A percentile compares a stretch with the other conserved stretches of the same genome.
phyloP scores from a whole-genome alignment of 192 early-diverging fungal genomes.

The Phycomyces nitens region DNA sequence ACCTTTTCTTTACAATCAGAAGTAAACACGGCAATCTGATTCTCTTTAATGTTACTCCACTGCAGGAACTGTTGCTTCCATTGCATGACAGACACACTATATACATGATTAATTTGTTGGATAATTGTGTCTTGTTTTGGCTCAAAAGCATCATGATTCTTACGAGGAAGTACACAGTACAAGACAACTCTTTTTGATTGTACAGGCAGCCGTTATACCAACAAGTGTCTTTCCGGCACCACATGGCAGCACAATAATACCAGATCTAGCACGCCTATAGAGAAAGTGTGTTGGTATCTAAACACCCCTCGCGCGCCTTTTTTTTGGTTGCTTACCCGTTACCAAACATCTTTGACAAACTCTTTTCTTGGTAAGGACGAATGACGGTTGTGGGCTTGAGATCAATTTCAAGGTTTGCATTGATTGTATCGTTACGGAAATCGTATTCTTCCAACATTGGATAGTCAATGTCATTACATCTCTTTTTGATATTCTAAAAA shows the following conservation, averaged over 20 bases:
- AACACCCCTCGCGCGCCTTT: background rate
- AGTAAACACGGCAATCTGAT: constrained; percentile 93
- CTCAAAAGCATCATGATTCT: too few relatives aligned
- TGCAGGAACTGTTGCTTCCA: constrained; percentile 97
- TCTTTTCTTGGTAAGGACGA: constrained; percentile 87
- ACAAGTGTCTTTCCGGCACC: constrained; percentile 98
- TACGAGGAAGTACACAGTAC: constrained; percentile 88
- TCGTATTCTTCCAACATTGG: constrained; percentile 98
- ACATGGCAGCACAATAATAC: constrained; percentile 98
- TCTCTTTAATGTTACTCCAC: constrained; percentile 91
- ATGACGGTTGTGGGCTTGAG: constrained; percentile 93
- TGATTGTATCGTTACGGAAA: constrained; percentile 74
- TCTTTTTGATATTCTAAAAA: constrained; percentile 67
- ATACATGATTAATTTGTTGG: too few relatives aligned
- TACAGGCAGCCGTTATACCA: constrained; percentile 96
- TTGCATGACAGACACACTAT: constrained; percentile 91
- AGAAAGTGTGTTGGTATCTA: too few relatives aligned
- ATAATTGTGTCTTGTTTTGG: too few relatives aligned
- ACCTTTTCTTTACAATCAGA: constrained; percentile 83
- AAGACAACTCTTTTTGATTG: constrained; percentile 90
- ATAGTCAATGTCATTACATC: constrained; percentile 87
- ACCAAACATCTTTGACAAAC: constrained; percentile 97
- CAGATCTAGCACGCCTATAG: constrained; percentile 70
- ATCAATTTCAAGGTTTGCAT: constrained; percentile 67
- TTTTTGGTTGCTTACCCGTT: constrained; percentile 21